Conservation (phyloP, 768 basidiomycete genomes). For the Pleurotus ostreatus region DNA sequence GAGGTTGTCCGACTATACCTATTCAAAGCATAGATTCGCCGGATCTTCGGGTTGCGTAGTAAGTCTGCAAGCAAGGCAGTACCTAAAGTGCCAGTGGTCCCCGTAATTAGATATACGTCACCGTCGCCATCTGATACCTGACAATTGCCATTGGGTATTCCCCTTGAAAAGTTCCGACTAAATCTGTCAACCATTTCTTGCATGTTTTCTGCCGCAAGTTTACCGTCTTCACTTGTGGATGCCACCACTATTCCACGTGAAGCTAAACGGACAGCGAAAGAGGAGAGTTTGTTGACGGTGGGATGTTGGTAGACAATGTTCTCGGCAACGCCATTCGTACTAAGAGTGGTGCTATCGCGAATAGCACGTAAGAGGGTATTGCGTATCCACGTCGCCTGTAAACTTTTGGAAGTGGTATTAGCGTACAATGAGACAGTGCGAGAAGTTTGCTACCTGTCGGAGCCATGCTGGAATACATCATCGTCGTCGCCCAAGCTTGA, state of each 20-base stretch:
- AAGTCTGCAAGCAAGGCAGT: slow-evolving; percentile 1
- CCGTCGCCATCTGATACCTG: background rate
- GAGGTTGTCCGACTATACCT: background rate
- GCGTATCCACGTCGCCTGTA: slow-evolving; percentile 7
- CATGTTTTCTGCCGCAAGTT: slow-evolving; percentile 10
- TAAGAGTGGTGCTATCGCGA: background rate
- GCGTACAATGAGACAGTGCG: background rate
- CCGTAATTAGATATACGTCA: slow-evolving; percentile 3
- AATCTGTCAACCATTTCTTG: slow-evolving; percentile 14
- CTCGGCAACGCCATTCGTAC: slow-evolving; percentile 14
- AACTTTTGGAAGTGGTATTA: background rate
- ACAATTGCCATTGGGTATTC: background rate
- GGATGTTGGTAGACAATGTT: slow-evolving; percentile 7
- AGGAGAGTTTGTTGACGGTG: background rate
- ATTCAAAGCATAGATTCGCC: slow-evolving; percentile 1
- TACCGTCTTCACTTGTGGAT: background rate
- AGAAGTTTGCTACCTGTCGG: slow-evolving; percentile 24
- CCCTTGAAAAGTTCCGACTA: background rate
- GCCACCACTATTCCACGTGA: background rate
- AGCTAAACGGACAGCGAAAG: background rate
- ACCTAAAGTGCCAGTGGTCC: slow-evolving; percentile 11
- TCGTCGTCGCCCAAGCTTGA: slow-evolving; percentile 18
- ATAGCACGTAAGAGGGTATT: slow-evolving; percentile 3
- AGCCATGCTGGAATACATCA: slow-evolving; percentile 33
- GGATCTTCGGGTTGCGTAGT: background rate